phyloP scores from a whole-genome alignment of 441 rosid genomes.

The Aleurites moluccanus region DNA sequence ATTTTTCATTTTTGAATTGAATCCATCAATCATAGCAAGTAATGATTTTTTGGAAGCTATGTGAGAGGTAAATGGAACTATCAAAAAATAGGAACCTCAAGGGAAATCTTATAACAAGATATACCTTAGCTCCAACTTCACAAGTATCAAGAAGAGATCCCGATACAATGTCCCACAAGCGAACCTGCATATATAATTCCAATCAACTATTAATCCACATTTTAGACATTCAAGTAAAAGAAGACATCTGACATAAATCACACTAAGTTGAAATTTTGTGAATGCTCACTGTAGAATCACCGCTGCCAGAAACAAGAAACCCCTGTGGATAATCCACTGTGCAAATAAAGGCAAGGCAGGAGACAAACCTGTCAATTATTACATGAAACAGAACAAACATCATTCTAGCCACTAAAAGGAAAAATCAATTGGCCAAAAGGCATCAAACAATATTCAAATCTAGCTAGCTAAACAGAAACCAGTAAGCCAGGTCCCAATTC shows the following conservation, averaged over 20 bases:
- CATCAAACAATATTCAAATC: not conserved
- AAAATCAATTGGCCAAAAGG: not conserved
- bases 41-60: not conserved
- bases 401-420: not conserved
- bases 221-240: constrained; percentile 8
- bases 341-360: constrained; percentile 67
- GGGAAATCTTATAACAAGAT: constrained; percentile 3
- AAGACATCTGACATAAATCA: constrained; percentile 6
- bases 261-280: constrained; percentile 14
- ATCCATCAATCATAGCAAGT: constrained; percentile 1
- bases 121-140: constrained; percentile 70
- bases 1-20: not conserved
- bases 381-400: constrained; percentile 11
- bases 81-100: not conserved
- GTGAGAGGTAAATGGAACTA: constrained; percentile 2
- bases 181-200: constrained; percentile 50
- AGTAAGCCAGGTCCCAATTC: not conserved
- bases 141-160: constrained; percentile 88
- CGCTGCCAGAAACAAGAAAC: constrained; percentile 89
- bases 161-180: constrained; percentile 78
- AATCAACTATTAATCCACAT: constrained; percentile 22
- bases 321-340: constrained; percentile 52
- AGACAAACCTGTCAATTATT: constrained; percentile 57
- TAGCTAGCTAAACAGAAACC: not conserved
- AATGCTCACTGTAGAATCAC: constrained; percentile 82